Evolutionary conservation across 305 asterid genomes (phyloP).

Genomic region (Fraxinus greggii): DNA sequence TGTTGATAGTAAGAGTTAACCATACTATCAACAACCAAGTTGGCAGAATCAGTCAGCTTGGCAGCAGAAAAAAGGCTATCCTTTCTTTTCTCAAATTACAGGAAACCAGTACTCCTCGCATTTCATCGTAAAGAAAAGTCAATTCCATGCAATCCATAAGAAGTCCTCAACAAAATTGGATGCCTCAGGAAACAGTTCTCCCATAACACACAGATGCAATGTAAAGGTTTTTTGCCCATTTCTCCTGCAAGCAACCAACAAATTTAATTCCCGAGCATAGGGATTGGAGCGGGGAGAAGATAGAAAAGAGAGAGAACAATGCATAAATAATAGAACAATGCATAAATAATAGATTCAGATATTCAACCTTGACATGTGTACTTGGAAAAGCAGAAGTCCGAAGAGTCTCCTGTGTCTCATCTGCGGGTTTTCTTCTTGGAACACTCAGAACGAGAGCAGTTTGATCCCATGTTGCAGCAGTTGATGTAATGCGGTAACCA

Average conservation of each 20-base stretch:
- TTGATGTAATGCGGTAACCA: constrained; percentile 67
- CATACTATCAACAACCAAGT: constrained; percentile 27
- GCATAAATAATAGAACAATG: not conserved
- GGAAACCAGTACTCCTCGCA: constrained; percentile 1
- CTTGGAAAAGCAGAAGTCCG: constrained; percentile 51
- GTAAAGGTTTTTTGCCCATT: constrained; percentile 62
- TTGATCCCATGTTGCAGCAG: constrained; percentile 70
- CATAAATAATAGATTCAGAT: constrained; percentile 23
- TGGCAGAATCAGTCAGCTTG: constrained; percentile 15
- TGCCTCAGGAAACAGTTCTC: constrained; percentile 57
- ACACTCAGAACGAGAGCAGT: constrained; percentile 66
- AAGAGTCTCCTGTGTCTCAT: constrained; percentile 61
- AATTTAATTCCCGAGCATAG: constrained; percentile 15
- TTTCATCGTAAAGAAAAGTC: constrained; percentile 10
- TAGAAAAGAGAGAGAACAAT: not conserved
- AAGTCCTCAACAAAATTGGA: constrained; percentile 19
- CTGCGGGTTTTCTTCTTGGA: constrained; percentile 51
- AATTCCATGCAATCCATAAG: constrained; percentile 11
- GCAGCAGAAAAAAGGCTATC: constrained; percentile 24
- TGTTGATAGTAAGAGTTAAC: constrained; percentile 35
- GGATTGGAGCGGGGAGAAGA: not conserved
- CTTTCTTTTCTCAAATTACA: constrained; percentile 5
- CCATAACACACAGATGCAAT: constrained; percentile 63
- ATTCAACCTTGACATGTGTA: constrained; percentile 58
- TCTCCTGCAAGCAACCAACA: constrained; percentile 46